Evolutionary conservation across 176 grass and related monocot genomes (phyloP).

Genomic region (Oropetium thomaeum): DNA sequence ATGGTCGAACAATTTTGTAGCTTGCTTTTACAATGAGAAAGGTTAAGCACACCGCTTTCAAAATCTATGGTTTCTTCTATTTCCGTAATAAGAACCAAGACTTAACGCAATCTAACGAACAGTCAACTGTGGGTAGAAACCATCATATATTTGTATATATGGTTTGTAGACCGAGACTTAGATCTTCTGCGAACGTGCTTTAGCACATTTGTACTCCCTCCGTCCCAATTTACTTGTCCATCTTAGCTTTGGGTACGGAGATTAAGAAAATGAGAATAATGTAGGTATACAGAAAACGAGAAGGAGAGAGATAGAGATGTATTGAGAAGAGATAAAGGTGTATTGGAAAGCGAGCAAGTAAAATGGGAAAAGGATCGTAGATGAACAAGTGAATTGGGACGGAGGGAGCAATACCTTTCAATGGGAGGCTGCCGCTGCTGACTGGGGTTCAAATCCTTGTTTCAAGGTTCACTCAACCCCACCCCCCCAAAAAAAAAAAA

Average conservation of each 20-base stretch:
- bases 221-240: too few relatives aligned
- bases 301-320: too few relatives aligned
- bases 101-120: background rate
- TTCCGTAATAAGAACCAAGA: background rate
- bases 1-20: conserved; percentile 4
- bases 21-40: conserved; percentile 11
- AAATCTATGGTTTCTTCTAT: background rate
- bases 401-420: background rate
- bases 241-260: too few relatives aligned
- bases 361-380: too few relatives aligned
- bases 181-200: background rate
- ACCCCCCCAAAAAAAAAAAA: too few relatives aligned
- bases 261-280: too few relatives aligned
- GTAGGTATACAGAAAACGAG: too few relatives aligned
- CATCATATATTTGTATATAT: background rate
- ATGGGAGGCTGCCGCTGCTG: background rate
- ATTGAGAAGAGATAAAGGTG: too few relatives aligned
- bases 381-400: too few relatives aligned
- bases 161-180: background rate
- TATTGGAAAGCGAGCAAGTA: too few relatives aligned
- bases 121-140: background rate
- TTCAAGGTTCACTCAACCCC: background rate
- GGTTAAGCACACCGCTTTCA: background rate
- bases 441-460: background rate
- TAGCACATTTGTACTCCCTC: background rate